These are phyloP conservation scores for Nitzschia sp. DNA, from an alignment of 108 stramenopile species.

Conservation along the genomic window DNA sequence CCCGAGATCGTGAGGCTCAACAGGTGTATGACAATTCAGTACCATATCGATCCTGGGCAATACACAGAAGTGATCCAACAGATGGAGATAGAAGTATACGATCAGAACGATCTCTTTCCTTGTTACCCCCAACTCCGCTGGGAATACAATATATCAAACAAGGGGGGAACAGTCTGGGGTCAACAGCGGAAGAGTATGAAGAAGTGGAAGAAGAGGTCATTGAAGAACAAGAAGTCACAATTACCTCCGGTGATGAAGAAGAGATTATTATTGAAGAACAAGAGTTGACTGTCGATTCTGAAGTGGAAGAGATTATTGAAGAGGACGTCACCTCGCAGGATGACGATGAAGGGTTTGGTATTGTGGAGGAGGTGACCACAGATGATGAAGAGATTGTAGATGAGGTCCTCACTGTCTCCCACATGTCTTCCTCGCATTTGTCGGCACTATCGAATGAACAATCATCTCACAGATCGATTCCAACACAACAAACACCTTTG, in stretches of 20 bases:
- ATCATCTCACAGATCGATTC: background rate
- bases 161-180: background rate
- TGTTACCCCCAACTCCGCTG: background rate
- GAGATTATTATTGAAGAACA: too few species aligned
- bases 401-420: background rate
- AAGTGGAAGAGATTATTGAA: background rate
- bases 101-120: background rate
- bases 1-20: background rate
- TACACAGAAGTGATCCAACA: background rate
- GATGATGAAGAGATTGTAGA: constrained; percentile 12
- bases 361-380: constrained; percentile 1
- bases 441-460: background rate
- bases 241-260: too few species aligned
- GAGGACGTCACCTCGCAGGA: background rate
- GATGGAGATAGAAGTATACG: background rate
- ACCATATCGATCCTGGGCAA: background rate
- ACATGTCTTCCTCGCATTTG: background rate
- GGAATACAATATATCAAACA: background rate
- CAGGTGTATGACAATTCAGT: background rate
- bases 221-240: background rate
- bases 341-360: background rate
- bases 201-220: background rate
- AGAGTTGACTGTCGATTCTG: background rate
- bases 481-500: too few species aligned
- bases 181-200: background rate